Evolutionary conservation across 2,329 filamentous ascomycete genomes (phyloP), one percentile per base, ranked within the genome.

Genomic region (Exophiala bonariae): DNA sequence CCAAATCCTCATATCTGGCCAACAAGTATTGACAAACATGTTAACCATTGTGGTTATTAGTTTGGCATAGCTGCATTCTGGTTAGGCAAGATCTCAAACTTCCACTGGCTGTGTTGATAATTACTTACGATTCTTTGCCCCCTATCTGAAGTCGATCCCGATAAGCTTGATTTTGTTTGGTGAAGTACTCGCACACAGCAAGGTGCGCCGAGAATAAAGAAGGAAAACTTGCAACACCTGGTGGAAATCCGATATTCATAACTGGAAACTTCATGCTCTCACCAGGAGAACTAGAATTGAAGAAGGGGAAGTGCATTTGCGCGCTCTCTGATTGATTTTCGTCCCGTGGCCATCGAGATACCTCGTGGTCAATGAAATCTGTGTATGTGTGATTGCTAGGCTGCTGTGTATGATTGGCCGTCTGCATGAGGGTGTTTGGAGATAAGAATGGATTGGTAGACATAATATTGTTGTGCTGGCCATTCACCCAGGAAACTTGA

Each of bases 11-110:
- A 41, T 46, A 9, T 33, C 43, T 3, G 43, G 43, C 43, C 43
- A 46, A 14, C 35, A 40, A 8, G 43, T 46, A n/a, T 41, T n/a
- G 3, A 46, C 43, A 26, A 46, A 46, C 34, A 40, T 46, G 23
- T 31, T 31, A 3, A 46, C 43, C 43, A 46, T 46, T 9, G 35
- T 46, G 17, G 8, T 32, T 17, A 41, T 23, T 7, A 46, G 35
- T 18, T 46, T 46, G 5, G 42, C 6, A 45, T 26, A 45, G 11
- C 33, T 40, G 32, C 8, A 10, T 9, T 9, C 9, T 31, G 28
- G 9, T 31, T 9, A 31, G n/a, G n/a, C n/a, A n/a, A n/a, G n/a
- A n/a, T n/a, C n/a, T n/a, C n/a, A n/a, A n/a, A n/a, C n/a, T 31
- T 31, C 9, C 28, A 31, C 28, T 31, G n/a, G 28, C 5, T 11